Base-by-base conservation (phyloP, 306 rosid genomes). In the Pyrus pyrifolia region DNA sequence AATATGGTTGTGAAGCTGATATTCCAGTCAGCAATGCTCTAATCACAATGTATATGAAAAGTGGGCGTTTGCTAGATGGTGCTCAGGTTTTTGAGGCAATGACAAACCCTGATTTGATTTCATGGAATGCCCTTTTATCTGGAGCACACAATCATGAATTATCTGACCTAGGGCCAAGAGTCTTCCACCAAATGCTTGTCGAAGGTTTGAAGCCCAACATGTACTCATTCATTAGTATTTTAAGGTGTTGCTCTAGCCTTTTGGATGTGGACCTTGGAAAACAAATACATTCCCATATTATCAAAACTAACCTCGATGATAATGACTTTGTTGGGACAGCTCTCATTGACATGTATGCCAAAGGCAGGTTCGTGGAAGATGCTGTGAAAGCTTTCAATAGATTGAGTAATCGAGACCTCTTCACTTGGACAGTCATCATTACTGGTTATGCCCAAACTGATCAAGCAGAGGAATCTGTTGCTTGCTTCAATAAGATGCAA, bases 291-390 rank as follows among this genome's bases (percentile, higher is more conserved):
- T 62, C 69, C 22, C 79, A 73, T 68, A 70, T 81, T 69, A 46
- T 78, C 33, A 81, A 84, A 84, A 73, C 73, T 66, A 61, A 64
- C 12, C 42, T 80, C 33, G 52, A 70, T 33, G 55, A 55, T 45
- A 78, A 81, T 58, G 67, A 67, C 45, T 77, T 57, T 25, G 82
- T 84, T 70, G 69, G 78, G 46, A 81, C 81, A 27, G 85, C 87
- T 80, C 77, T 84, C 25, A 65, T 84, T 42, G 79, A 81, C 72
- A 77, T 84, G 87, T 84, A 84, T 58, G 73, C 82, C 17, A 74
- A 80, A 51, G 58, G 63, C 25, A 71, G 77, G 75, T 10, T 67
- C 17, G 9, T 80, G 52, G 80, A 84, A 62, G 85, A 81, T 63
- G 80, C 80, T 21, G 76, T 68, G 66, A 44, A 53, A 66, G 80